Base-by-base conservation (phyloP, 306 rosid species). In the Pachyrhizus erosus region DNA sequence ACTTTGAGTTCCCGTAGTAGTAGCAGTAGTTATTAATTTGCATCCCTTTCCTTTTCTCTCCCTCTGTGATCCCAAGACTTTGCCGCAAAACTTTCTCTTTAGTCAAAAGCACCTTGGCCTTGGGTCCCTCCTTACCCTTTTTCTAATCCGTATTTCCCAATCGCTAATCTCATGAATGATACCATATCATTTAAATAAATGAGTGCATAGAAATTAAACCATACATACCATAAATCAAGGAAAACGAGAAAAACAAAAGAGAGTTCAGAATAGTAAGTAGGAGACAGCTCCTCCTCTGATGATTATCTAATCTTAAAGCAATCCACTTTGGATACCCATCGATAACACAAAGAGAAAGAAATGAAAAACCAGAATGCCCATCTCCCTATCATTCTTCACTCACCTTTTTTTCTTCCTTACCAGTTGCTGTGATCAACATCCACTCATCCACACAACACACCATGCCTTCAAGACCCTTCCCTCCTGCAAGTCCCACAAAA, bases 391-490 rank as follows among this genome's bases (percentile, higher is more conserved):
- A 71, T 29, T 40, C 84, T 81, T 73, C 60, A 26, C 49, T 27
- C 68, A 21, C 77, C 51, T 82, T 48, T 37, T 37, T 37, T 73
- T 81, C 65, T 31, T 69, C 85, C 67, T 65, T 83, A 42, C 76
- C 87, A 70, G 34, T 77, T 79, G 69, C 49, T 81, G 64, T 87
- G 68, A 75, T 82, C 74, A 49, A 64, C 23, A 73, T 81, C 39
- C 62, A 34, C n/a, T n/a, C n/a, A n/a, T 84, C 39, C 61, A 51
- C 45, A 31, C 70, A 27, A 33, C 9, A 40, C 31, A 54, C 70
- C 86, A 94, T 96, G 99, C 94, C 99, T 75, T 86, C 97, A 68
- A 92, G 99, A 84, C 88, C 91, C 5, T 80, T 91, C 26, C 87
- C 99, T 82, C 80, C 88, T 57, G 60, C 88, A 79, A 73, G 46